Evolutionary conservation across 306 rosid species (phyloP).

Genomic region (Cucurbita pepo): DNA sequence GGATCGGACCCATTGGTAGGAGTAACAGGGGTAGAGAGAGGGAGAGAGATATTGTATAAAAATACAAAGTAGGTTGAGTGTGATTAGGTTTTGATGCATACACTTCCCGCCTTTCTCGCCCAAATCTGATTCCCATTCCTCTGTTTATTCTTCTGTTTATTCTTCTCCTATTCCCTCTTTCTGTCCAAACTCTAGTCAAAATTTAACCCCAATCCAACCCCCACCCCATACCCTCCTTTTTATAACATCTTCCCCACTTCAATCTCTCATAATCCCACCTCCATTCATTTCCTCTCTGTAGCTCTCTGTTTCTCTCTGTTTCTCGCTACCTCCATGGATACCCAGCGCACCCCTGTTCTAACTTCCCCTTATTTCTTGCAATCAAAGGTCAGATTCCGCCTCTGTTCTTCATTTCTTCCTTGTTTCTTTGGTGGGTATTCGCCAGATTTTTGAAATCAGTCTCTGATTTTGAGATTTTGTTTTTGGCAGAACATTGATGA

Average conservation of each 20-base stretch:
- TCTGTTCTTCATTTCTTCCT: background rate
- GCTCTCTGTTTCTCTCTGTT: background rate
- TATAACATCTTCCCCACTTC: background rate
- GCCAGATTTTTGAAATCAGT: background rate
- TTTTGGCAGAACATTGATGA: constrained; percentile 63
- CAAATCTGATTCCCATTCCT: background rate
- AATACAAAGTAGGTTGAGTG: background rate
- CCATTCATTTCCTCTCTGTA: background rate
- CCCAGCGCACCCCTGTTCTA: background rate
- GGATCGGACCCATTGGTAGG: background rate
- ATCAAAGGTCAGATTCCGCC: background rate
- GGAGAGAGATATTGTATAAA: background rate
- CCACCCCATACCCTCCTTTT: background rate
- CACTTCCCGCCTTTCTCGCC: background rate
- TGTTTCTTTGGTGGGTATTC: too few species aligned
- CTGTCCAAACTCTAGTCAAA: background rate
- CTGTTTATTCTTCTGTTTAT: background rate
- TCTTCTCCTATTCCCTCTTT: background rate
- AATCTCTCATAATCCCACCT: background rate
- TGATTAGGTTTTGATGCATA: background rate
- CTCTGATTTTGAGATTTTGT: background rate
- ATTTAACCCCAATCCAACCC: background rate
- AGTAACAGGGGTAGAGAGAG: background rate
- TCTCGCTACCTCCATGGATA: background rate
- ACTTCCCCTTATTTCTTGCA: background rate